phyloP scores from a whole-genome alignment of 345 rosid species.

The Salix purpurea region DNA sequence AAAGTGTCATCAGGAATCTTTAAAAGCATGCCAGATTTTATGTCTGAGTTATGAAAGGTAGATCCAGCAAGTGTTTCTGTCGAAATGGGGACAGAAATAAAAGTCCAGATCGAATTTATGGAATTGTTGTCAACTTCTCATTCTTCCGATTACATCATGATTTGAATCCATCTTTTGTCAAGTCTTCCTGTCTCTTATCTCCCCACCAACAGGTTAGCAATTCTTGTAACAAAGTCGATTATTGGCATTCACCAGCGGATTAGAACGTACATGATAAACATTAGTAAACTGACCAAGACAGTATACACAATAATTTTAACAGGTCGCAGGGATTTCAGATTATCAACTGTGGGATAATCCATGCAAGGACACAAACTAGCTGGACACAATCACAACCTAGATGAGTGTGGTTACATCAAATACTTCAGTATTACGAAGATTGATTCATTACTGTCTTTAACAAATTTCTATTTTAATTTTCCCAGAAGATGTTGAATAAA shows the following conservation, averaged over 20 bases:
- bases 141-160: not conserved
- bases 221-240: not conserved
- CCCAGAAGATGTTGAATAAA: not conserved
- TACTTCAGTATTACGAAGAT: constrained; percentile 20
- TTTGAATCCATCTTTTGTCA: not conserved
- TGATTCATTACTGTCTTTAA: not conserved
- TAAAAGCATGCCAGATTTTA: no score
- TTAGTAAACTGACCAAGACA: no score
- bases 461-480: not conserved
- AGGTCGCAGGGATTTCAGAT: no score
- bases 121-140: not conserved
- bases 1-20: no score
- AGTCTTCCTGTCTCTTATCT: not conserved
- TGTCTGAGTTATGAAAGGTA: no score
- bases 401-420: constrained; percentile 68
- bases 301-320: no score
- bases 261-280: no score
- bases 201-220: not conserved
- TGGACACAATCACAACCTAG: constrained; percentile 41
- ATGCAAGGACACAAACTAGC: no score
- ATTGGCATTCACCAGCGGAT: no score
- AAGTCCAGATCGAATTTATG: not conserved
- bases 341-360: no score
- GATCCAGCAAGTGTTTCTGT: no score
- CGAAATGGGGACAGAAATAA: no score